These are phyloP conservation scores for Ceratorhiza oryzae-sativae DNA, from an alignment of 1,284 basidiomycete species.

Conservation along the genomic window DNA sequence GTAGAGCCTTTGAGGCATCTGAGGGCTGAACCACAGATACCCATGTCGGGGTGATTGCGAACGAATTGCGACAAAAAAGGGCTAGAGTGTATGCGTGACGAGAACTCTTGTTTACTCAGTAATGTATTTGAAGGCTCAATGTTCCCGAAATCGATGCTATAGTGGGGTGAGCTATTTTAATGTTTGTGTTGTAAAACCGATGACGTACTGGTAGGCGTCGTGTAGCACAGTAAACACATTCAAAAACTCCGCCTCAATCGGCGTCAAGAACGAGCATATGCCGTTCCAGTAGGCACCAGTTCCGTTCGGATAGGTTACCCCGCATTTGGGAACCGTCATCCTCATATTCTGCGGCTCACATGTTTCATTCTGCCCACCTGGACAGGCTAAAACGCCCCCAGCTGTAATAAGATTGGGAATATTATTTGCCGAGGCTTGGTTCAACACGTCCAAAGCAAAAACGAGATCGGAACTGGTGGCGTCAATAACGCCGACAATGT, in stretches of 20 bases:
- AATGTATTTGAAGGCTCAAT: background rate
- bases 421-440: background rate
- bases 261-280: background rate
- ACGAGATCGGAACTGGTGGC: background rate
- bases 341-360: background rate
- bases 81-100: background rate
- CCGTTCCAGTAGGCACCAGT: no score
- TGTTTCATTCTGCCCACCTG: background rate
- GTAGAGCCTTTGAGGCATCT: background rate
- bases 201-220: slow-evolving; percentile 10
- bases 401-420: background rate
- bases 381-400: background rate
- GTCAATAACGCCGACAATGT: background rate
- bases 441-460: background rate
- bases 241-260: background rate
- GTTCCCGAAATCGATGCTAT: slow-evolving; percentile 14
- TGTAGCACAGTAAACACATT: slow-evolving; percentile 8
- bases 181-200: background rate
- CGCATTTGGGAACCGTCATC: background rate
- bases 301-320: background rate
- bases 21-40: background rate
- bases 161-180: background rate
- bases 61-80: background rate
- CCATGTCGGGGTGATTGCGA: background rate
- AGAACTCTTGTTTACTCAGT: background rate